A percentile compares a stretch with the other conserved stretches of the same genome.
phyloP scores from a whole-genome alignment of 139 green algal species.

The Chlamydomonas sphaeroides region DNA sequence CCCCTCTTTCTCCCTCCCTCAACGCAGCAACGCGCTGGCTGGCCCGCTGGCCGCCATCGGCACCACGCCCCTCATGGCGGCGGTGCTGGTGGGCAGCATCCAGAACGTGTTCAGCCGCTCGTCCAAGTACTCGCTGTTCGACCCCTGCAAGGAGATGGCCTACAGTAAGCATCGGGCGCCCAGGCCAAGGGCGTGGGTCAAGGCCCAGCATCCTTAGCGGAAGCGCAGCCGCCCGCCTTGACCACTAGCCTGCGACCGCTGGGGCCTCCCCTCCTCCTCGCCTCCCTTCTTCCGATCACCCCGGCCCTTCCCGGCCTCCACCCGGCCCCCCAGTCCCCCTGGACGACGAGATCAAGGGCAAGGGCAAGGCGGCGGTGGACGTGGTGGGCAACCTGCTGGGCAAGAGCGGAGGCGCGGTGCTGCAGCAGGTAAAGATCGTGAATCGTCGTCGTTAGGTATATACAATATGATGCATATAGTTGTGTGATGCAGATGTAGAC shows the following conservation, averaged over 20 bases:
- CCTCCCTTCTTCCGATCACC: too few relatives aligned
- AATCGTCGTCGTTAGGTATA: not conserved
- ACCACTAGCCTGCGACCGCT: too few relatives aligned
- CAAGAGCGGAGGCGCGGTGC: conserved; percentile 96
- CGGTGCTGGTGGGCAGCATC: conserved; percentile 94
- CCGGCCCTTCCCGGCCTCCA: too few relatives aligned
- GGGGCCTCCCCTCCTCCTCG: too few relatives aligned
- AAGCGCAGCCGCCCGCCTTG: too few relatives aligned
- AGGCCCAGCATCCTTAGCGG: too few relatives aligned
- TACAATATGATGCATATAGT: not conserved
- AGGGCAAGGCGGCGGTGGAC: conserved; percentile 99
- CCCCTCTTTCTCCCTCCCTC: not conserved
- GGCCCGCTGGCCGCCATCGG: conserved; percentile 81
- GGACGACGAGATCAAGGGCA: conserved; percentile 89
- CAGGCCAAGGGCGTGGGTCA: too few relatives aligned
- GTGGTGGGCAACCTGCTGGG: conserved; percentile 99
- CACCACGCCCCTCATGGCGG: conserved; percentile 93
- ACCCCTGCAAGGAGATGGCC: conserved; percentile 99
- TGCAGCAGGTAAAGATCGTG: conserved; percentile 82
- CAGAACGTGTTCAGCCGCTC: conserved; percentile 98
- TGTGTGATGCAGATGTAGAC: conserved; percentile 92
- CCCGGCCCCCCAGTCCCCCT: conserved; percentile 75
- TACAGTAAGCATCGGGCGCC: conserved; percentile 74
- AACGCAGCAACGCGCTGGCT: conserved; percentile 58
- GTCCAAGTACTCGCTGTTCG: conserved; percentile 98